Evolutionary conservation across 2,329 filamentous ascomycete genomes (phyloP).

Genomic region (Aspergillus sp.): DNA sequence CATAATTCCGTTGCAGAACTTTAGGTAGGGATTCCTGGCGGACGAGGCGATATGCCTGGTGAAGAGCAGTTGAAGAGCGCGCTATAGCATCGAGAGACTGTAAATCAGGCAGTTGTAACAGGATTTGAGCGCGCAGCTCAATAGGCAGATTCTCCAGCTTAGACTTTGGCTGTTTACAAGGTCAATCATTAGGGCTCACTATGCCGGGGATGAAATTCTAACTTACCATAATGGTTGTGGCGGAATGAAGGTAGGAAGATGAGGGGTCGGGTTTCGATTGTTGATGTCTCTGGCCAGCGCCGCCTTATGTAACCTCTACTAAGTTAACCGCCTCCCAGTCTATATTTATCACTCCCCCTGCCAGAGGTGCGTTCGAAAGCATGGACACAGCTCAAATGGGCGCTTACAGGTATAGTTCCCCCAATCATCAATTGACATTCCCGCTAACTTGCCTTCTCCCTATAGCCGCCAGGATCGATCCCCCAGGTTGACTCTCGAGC

Average conservation of each 20-base stretch:
- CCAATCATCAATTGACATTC: neutral
- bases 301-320: neutral
- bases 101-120: constrained; percentile 3
- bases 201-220: neutral
- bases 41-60: constrained; percentile 15
- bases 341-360: neutral
- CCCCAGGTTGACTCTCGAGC: neutral
- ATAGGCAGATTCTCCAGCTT: neutral
- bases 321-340: neutral
- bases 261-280: neutral
- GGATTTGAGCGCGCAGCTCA: neutral
- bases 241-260: neutral
- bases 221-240: neutral
- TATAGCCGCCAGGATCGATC: neutral
- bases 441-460: neutral
- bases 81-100: constrained; percentile 15
- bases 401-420: neutral
- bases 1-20: constrained; percentile 8
- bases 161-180: neutral
- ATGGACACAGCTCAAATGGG: neutral
- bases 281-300: neutral
- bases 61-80: constrained; percentile 15
- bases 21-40: constrained; percentile 1
- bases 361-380: neutral
- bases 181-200: neutral